phyloP scores from a whole-genome alignment of 2,329 filamentous ascomycete genomes.

The Curvularia spicifera region DNA sequence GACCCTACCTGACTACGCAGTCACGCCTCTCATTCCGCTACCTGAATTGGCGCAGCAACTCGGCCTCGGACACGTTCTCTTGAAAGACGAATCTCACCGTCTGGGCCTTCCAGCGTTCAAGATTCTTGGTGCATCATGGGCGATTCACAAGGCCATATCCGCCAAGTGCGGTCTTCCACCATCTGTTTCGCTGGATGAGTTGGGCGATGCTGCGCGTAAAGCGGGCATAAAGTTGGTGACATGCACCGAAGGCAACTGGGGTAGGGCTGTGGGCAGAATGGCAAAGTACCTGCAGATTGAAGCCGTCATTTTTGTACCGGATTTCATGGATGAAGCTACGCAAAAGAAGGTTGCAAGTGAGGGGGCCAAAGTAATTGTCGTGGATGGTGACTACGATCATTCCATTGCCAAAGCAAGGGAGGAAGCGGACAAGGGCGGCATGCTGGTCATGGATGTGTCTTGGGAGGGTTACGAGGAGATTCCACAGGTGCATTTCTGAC shows the following conservation, averaged over 20 bases:
- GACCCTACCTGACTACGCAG: conserved; percentile 62
- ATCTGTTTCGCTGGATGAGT: conserved; percentile 52
- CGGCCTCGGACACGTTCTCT: conserved; percentile 58
- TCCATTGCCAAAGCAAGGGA: conserved; percentile 60
- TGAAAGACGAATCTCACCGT: conserved; percentile 75
- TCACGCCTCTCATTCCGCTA: conserved; percentile 63
- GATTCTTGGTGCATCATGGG: conserved; percentile 80
- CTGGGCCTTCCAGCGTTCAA: conserved; percentile 79
- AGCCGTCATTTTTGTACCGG: conserved; percentile 68
- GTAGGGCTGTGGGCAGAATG: conserved; percentile 74
- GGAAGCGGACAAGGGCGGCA: conserved; percentile 51
- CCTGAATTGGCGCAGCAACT: conserved; percentile 63
- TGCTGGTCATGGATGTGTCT: conserved; percentile 73
- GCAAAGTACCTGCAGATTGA: conserved; percentile 63
- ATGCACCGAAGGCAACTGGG: conserved; percentile 79
- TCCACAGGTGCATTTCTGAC: conserved; percentile 57
- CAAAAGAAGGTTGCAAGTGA: conserved; percentile 64
- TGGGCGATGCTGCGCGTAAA: conserved; percentile 45
- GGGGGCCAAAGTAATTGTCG: conserved; percentile 64
- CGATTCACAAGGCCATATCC: conserved; percentile 64
- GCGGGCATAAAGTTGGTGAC: conserved; percentile 60
- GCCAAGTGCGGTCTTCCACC: conserved; percentile 54
- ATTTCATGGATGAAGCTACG: conserved; percentile 62
- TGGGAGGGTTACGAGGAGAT: conserved; percentile 71
- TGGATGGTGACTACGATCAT: conserved; percentile 68